Evolutionary conservation across 1,284 basidiomycete genomes (phyloP), one percentile per base, ranked within the genome.

Genomic region (Tilletiopsis washingtonensis): DNA sequence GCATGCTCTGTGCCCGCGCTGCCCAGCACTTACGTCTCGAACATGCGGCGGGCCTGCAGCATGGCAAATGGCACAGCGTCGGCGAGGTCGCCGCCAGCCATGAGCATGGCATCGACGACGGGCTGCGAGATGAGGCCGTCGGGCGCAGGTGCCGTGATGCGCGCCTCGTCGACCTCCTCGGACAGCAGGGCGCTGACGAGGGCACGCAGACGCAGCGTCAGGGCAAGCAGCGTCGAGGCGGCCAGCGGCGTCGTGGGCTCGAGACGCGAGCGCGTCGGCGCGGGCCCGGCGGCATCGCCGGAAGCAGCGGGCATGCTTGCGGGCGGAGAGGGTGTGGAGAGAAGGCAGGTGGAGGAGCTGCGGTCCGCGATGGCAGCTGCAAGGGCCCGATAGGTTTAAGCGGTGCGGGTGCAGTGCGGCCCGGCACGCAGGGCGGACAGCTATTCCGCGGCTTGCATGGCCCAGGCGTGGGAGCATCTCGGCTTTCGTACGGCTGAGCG

Each of bases 41-140:
- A 63, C 20, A 47, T 26, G 38, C 56, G 61, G 45, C 57, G 57
- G 17, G 59, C 57, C 44, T 64, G 59, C 23, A 68, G 50, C 39
- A 68, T 40, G 5, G 61, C 59, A 40, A 51, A 68, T 2, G 65
- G 63, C 9, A 64, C 53, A 14, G 59, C 66, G 38, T 66, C 59
- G 11, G 51, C 51, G 37, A 66, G 59, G 41, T 67, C 66, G 29
- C 64, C 66, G 20, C 62, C 60, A 3, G 64, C 53, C 43, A 53
- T 47, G 43, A 60, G 50, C 32, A 67, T 67, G 3, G 62, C 57
- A 15, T 40, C 40, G 4, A 68, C 45, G 15, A 62, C 64, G 11
- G 51, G 40, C 17, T 40, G 27, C 20, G 50, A 53, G 42, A 68
- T 49, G 20, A 66, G 26, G 12, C 62, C 66, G 24, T 66, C 63